phyloP scores from a whole-genome alignment of 163 green algal genomes.

The Prototheca wickerhamii region DNA sequence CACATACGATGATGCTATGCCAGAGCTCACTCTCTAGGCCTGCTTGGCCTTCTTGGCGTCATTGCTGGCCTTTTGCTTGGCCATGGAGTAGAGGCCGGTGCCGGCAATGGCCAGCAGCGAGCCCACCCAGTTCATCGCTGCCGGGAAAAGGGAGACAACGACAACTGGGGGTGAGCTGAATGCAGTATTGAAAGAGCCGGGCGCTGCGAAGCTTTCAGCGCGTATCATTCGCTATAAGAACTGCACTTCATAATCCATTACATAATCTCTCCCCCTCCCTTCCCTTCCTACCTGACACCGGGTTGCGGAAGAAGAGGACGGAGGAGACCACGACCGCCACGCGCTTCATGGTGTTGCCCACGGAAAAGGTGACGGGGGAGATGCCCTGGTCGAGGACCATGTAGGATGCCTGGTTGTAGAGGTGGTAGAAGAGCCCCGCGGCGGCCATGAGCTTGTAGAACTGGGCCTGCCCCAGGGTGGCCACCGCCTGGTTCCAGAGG shows the following conservation, averaged over 20 bases:
- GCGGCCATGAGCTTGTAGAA: conserved; percentile 56
- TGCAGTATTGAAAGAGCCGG: conserved; percentile 7
- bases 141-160: background rate
- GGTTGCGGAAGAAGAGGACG: conserved; percentile 80
- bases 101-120: conserved; percentile 66
- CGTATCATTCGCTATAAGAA: conserved; percentile 6
- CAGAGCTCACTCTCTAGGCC: background rate
- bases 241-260: conserved; percentile 1
- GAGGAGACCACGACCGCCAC: conserved; percentile 86
- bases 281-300: conserved; percentile 17
- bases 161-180: background rate
- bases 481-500: background rate
- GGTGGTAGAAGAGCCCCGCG: conserved; percentile 86
- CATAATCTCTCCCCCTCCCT: background rate
- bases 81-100: conserved; percentile 74
- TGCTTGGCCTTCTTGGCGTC: conserved; percentile 34
- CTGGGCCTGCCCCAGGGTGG: conserved; percentile 3
- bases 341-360: conserved; percentile 97
- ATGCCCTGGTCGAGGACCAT: conserved; percentile 85
- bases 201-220: conserved; percentile 2
- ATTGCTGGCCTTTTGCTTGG: conserved; percentile 48
- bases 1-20: background rate
- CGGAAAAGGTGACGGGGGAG: conserved; percentile 80
- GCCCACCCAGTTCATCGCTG: conserved; percentile 69
- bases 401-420: conserved; percentile 83